Evolutionary conservation across 495 filamentous ascomycete genomes (phyloP).

Genomic region (Aspergillus nidulans): DNA sequence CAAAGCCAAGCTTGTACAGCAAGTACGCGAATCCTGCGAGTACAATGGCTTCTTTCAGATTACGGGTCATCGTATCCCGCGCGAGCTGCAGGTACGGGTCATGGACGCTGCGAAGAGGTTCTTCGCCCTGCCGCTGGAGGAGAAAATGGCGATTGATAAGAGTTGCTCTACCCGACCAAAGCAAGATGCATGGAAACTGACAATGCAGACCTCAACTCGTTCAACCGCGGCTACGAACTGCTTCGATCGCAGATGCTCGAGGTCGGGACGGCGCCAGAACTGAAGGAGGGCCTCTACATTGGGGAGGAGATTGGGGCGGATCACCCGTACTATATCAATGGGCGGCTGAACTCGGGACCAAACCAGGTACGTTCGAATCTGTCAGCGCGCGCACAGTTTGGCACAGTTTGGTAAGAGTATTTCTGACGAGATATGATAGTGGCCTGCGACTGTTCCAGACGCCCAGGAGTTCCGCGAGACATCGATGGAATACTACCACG

Average conservation of each 20-base stretch:
- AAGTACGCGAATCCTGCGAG: constrained; percentile 30
- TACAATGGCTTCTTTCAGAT: constrained; percentile 51
- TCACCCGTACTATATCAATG: constrained; percentile 34
- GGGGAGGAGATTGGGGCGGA: constrained; percentile 40
- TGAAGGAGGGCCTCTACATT: constrained; percentile 50
- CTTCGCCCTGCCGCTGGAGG: constrained; percentile 48
- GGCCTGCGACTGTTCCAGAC: constrained; percentile 39
- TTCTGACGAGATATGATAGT: no score
- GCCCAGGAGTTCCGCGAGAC: constrained; percentile 40
- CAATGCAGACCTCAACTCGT: constrained; percentile 25
- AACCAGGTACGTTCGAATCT: constrained; percentile 29
- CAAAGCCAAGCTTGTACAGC: constrained; percentile 26
- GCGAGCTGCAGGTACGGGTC: constrained; percentile 26
- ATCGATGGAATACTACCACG: constrained; percentile 46
- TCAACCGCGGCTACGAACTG: constrained; percentile 48
- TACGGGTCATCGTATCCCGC: constrained; percentile 40
- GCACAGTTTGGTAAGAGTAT: no score
- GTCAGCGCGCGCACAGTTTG: no score
- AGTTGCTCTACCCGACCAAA: no score
- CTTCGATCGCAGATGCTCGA: constrained; percentile 48
- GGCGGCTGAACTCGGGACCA: constrained; percentile 39
- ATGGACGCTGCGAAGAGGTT: constrained; percentile 41
- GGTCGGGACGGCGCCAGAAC: constrained; percentile 40
- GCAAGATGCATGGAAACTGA: background rate
- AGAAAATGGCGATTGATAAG: constrained; percentile 46